Evolutionary conservation across 2,329 filamentous ascomycete genomes (phyloP), one percentile per base, ranked within the genome.

Genomic region (Diaporthe australafricana): DNA sequence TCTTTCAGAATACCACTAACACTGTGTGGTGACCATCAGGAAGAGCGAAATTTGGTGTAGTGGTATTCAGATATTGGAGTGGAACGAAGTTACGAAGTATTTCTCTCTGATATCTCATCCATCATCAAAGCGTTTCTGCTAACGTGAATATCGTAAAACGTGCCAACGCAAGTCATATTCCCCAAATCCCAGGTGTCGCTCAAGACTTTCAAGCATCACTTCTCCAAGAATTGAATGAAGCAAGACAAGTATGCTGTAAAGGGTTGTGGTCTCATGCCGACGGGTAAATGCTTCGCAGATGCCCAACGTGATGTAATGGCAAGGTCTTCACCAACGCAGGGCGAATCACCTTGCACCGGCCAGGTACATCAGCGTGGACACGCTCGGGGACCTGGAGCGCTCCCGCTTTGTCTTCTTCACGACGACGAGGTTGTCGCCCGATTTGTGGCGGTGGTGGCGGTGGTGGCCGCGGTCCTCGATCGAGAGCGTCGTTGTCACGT

Each of bases 371-470:
- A 90, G 79, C 42, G 67, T 69, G 32, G 67, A 69, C 67, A 90
- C 77, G 11, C 84, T 83, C 6, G 88, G 88, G 20, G 87, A 89
- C 79, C 87, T 88, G 82, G 87, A 89, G 71, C 88, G 83, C 77
- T 82, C 85, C 70, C 84, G 86, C 74, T 88, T 84, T 83, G 89
- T 89, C 83, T 88, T 89, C 75, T 88, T 87, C 57, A 89, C 87
- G 83, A 84, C 88, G 78, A 90, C 87, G 72, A 87, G 87, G 57
- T 88, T 84, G 50, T 82, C 80, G 68, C 85, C 82, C 48, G 81
- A 78, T 50, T 75, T 75, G 71, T 74, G 75, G 73, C 75, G 77
- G 74, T 83, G 66, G 52, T 68, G 66, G 52, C 56, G 66, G 30
- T 83, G 82, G 71, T 81, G 74, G 47, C 79, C 78, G 74, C 79